Conservation (phyloP, 495 filamentous ascomycete species). For the Penicillium paradoxum region DNA sequence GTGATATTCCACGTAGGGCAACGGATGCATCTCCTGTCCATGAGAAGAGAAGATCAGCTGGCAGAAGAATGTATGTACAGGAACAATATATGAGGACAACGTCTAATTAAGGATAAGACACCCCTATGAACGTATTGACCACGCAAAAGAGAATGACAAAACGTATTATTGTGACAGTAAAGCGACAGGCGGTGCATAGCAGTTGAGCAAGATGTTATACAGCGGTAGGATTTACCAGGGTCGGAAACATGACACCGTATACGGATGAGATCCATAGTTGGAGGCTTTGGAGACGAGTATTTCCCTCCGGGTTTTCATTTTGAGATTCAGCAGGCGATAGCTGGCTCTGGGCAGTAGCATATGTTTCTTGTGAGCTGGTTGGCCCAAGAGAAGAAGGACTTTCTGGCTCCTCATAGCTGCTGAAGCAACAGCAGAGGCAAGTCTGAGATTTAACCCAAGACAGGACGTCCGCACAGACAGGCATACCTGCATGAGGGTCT, state of each 20-base stretch:
- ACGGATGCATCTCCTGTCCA: background rate
- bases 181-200: background rate
- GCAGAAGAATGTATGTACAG: background rate
- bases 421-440: conserved; percentile 20
- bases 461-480: background rate
- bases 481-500: background rate
- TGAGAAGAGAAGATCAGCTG: background rate
- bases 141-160: background rate
- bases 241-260: conserved; percentile 1
- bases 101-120: background rate
- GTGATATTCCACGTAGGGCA: no score
- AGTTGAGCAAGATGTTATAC: background rate
- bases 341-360: conserved; percentile 26
- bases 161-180: background rate
- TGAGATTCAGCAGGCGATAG: conserved; percentile 7
- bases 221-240: background rate
- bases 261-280: conserved; percentile 4
- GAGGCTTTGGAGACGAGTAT: background rate
- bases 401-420: conserved; percentile 3
- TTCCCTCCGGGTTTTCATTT: background rate
- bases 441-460: conserved; percentile 11
- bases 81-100: background rate
- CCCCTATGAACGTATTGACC: background rate
- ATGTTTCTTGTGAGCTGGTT: conserved; percentile 25
- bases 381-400: conserved; percentile 1